A percentile compares a stretch with the other conserved stretches of the same genome.
Evolutionary conservation across 331 rosid species (phyloP).

Genomic region (Ulmus americana): DNA sequence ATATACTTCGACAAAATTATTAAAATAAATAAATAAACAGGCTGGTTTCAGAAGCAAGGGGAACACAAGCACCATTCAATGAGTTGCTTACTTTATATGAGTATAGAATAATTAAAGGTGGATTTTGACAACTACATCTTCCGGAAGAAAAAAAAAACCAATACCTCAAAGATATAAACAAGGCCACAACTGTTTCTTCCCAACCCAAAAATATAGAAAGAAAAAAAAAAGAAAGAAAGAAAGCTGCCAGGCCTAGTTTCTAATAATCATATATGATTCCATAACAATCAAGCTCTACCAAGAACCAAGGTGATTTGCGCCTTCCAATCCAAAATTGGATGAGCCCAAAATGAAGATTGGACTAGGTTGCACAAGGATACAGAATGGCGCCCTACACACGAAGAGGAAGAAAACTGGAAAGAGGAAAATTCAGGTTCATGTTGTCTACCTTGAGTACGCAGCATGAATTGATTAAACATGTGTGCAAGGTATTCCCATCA

Average conservation of each 20-base stretch:
- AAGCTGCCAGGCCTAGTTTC: background rate
- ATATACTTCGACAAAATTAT: conserved; percentile 22
- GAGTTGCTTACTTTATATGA: background rate
- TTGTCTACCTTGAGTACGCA: conserved; percentile 84
- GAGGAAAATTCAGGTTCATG: conserved; percentile 60
- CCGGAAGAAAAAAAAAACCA: background rate
- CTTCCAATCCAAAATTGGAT: conserved; percentile 29
- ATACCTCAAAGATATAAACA: background rate
- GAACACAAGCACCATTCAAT: background rate
- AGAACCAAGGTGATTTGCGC: conserved; percentile 17
- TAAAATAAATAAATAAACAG: background rate
- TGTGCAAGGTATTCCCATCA: conserved; percentile 93
- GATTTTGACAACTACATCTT: background rate
- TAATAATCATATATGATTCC: conserved; percentile 1
- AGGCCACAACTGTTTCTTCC: background rate
- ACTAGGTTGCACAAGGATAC: conserved; percentile 25
- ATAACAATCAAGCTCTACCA: conserved; percentile 12
- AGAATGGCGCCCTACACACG: conserved; percentile 37
- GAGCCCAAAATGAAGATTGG: conserved; percentile 29
- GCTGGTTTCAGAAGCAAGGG: background rate
- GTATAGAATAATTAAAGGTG: background rate
- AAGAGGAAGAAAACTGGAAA: conserved; percentile 39
- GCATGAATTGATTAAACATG: conserved; percentile 98
- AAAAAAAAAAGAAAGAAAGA: background rate
- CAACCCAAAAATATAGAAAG: background rate